phyloP scores from a whole-genome alignment of 108 stramenopile genomes.

The Nannochloropsis granulata region DNA sequence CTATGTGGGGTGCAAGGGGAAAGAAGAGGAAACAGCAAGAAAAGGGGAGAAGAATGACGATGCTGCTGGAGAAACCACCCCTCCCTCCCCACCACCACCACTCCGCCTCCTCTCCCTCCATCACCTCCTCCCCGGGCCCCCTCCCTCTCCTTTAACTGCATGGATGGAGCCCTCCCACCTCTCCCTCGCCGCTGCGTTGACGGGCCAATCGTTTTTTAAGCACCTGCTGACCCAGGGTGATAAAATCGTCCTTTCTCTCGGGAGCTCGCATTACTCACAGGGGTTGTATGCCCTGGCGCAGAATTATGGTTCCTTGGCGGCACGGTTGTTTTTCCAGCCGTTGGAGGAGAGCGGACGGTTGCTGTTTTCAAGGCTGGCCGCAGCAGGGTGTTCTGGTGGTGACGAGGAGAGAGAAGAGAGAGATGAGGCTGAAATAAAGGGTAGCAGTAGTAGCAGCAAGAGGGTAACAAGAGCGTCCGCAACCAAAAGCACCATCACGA shows the following conservation, averaged over 20 bases:
- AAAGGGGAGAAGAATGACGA: no score
- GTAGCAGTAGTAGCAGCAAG: neutral
- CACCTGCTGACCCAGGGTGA: slow-evolving; percentile 42
- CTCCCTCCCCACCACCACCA: neutral
- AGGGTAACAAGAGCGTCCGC: neutral
- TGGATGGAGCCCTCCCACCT: slow-evolving; percentile 5
- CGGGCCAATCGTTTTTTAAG: slow-evolving; percentile 28
- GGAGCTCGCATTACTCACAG: slow-evolving; percentile 27
- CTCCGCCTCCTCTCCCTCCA: neutral
- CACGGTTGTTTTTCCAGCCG: slow-evolving; percentile 38
- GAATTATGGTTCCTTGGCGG: slow-evolving; percentile 40
- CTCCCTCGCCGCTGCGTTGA: slow-evolving; percentile 1
- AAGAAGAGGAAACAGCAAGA: neutral
- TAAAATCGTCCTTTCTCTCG: slow-evolving; percentile 30
- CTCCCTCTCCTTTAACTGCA: neutral
- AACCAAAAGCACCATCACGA: neutral
- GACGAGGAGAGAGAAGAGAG: neutral
- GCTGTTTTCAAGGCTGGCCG: slow-evolving; percentile 33
- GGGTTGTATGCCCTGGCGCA: slow-evolving; percentile 38
- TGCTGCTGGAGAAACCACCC: neutral
- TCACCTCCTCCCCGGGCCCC: neutral
- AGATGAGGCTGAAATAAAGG: neutral
- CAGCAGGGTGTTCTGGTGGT: neutral
- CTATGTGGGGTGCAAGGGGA: neutral
- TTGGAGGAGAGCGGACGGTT: slow-evolving; percentile 36